phyloP scores from a whole-genome alignment of 495 filamentous ascomycete genomes.

The Penicillium lagena region DNA sequence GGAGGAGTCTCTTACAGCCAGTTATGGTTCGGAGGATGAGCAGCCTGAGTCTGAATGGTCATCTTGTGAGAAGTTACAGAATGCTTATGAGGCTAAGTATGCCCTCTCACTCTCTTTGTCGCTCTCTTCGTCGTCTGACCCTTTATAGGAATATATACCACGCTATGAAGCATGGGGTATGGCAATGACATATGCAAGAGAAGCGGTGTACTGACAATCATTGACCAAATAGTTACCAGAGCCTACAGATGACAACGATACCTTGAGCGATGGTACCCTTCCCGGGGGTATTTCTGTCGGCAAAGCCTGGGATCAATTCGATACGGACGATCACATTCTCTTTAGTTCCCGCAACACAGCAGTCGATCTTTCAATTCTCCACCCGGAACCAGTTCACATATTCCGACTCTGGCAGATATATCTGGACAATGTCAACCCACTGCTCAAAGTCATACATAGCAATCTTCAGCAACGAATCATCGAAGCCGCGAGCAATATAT shows the following conservation, averaged over 20 bases:
- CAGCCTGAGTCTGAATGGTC: constrained; percentile 9
- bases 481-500: constrained; percentile 21
- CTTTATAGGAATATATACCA: constrained; percentile 38
- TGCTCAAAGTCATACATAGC: constrained; percentile 48
- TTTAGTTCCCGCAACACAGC: constrained; percentile 35
- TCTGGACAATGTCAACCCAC: constrained; percentile 44
- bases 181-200: constrained; percentile 1
- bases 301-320: constrained; percentile 36
- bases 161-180: constrained; percentile 42
- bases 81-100: constrained; percentile 35
- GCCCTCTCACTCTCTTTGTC: not conserved
- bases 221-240: constrained; percentile 8
- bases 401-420: constrained; percentile 45
- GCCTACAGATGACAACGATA: constrained; percentile 10
- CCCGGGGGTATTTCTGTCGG: constrained; percentile 13
- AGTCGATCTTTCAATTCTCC: constrained; percentile 39
- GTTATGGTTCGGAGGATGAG: constrained; percentile 20
- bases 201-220: not conserved
- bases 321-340: constrained; percentile 38
- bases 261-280: constrained; percentile 13
- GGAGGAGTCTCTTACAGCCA: not conserved
- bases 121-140: not conserved
- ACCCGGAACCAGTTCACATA: constrained; percentile 37
- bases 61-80: constrained; percentile 22
- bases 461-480: constrained; percentile 40